Percentiles rank a stretch among this genome's conserved stretches.
Conservation (phyloP, 176 grass and related monocot species). For the Urochloa ruziziensis region DNA sequence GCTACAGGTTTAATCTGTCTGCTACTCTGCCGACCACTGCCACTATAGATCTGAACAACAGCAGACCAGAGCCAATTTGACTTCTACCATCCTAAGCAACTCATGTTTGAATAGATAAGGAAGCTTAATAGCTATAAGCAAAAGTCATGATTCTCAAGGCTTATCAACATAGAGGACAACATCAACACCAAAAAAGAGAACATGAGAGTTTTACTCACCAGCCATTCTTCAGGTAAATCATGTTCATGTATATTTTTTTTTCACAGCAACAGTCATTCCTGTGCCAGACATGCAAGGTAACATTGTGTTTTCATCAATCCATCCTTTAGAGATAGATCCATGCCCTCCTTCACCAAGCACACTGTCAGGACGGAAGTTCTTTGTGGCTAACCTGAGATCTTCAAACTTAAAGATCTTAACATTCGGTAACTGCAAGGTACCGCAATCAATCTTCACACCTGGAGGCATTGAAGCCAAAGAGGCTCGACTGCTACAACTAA, state of each 20-base stretch:
- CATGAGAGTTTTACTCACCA: slow-evolving; percentile 44
- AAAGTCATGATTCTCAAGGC: background rate
- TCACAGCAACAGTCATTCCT: slow-evolving; percentile 67
- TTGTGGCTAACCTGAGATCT: slow-evolving; percentile 61
- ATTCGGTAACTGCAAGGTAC: slow-evolving; percentile 61
- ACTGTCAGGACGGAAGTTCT: slow-evolving; percentile 75
- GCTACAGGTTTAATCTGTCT: no score
- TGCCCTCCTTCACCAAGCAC: slow-evolving; percentile 72
- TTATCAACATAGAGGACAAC: background rate
- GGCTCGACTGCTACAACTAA: slow-evolving; percentile 54
- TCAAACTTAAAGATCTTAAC: slow-evolving; percentile 56
- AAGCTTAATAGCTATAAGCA: no score
- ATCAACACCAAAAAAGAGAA: no score
- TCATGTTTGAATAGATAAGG: no score
- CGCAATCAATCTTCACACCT: slow-evolving; percentile 29
- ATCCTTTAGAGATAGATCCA: slow-evolving; percentile 79
- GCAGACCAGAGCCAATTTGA: no score
- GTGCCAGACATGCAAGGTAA: slow-evolving; percentile 58
- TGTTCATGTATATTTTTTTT: slow-evolving; percentile 69
- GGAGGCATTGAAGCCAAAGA: slow-evolving; percentile 53
- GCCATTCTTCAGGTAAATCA: slow-evolving; percentile 76
- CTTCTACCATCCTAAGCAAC: no score
- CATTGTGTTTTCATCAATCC: slow-evolving; percentile 61
- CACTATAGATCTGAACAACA: no score
- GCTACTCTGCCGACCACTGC: no score